A percentile compares a stretch with the other conserved stretches of the same genome.
Conservation (phyloP, 176 grass and related monocot genomes). For the Olyra latifolia region DNA sequence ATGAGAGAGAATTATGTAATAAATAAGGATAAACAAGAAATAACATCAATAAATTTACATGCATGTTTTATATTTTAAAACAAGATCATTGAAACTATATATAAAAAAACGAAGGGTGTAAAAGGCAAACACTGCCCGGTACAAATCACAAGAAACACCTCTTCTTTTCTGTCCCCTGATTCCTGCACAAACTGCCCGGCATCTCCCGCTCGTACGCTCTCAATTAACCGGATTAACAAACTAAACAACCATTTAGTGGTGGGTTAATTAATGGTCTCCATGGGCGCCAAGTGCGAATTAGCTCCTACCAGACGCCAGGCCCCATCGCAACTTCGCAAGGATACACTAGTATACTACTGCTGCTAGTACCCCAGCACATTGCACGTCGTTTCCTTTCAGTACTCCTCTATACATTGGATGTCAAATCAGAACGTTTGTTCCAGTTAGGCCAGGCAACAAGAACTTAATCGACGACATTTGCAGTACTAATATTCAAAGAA, state of each 20-base stretch:
- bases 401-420: constrained; percentile 1
- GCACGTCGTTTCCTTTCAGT: constrained; percentile 31
- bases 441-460: background rate
- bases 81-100: no score
- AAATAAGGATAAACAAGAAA: no score
- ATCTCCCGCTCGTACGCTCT: background rate
- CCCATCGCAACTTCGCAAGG: no score
- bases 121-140: background rate
- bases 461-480: background rate
- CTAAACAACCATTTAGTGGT: background rate
- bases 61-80: no score
- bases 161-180: constrained; percentile 2
- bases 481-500: background rate
- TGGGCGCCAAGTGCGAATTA: background rate
- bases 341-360: no score
- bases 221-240: background rate
- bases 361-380: background rate
- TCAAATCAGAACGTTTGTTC: background rate
- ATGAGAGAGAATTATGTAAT: no score
- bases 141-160: background rate
- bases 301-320: background rate
- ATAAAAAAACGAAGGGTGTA: no score
- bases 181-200: background rate
- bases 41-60: no score
- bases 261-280: constrained; percentile 4